These are phyloP conservation scores for Solanum dulcamara DNA, from an alignment of 257 asterid genomes.

Conservation along the genomic window DNA sequence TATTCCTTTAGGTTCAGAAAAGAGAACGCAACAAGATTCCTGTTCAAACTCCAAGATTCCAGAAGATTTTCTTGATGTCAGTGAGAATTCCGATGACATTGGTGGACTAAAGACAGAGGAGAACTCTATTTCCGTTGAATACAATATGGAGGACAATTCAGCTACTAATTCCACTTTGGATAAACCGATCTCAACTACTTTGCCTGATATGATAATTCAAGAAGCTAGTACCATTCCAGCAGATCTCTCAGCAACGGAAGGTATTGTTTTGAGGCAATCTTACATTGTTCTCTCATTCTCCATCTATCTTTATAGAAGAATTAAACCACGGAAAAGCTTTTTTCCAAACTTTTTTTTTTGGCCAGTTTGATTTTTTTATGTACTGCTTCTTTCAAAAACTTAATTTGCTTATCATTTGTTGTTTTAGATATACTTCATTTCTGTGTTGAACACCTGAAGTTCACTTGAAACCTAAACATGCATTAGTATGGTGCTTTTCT, in stretches of 20 bases:
- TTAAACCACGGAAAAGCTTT: not conserved
- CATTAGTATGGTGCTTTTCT: not conserved
- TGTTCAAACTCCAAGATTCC: slow-evolving; percentile 12
- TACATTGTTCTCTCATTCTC: not conserved
- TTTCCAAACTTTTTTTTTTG: not conserved
- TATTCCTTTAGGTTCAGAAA: slow-evolving; percentile 12
- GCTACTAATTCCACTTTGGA: not conserved
- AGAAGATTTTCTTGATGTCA: slow-evolving; percentile 18
- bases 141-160: slow-evolving; percentile 2
- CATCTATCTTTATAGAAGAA: not conserved
- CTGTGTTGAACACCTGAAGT: no score
- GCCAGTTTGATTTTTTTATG: not conserved
- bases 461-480: not conserved
- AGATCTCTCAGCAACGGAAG: not conserved
- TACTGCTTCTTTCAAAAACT: not conserved
- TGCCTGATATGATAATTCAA: slow-evolving; percentile 12
- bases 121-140: slow-evolving; percentile 7
- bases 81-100: slow-evolving; percentile 16
- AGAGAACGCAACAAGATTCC: not conserved
- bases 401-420: not conserved
- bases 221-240: slow-evolving; percentile 13
- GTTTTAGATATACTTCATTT: not conserved
- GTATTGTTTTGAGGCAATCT: slow-evolving; percentile 4
- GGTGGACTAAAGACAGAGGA: slow-evolving; percentile 12
- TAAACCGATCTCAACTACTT: slow-evolving; percentile 8